Conservation (phyloP, 805 yeast species). For the Pichia deserticola region DNA sequence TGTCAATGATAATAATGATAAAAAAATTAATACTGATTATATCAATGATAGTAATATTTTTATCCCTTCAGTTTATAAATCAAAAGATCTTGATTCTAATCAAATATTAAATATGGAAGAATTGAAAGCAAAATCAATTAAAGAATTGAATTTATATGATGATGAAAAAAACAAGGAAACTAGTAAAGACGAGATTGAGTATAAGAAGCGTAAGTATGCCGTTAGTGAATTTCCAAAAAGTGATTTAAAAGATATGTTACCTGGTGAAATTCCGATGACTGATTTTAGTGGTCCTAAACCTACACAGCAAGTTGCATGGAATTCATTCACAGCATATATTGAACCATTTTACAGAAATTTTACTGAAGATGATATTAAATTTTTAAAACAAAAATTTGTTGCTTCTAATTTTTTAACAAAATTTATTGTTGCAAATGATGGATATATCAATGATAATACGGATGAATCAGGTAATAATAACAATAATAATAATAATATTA, state of each 20-base stretch:
- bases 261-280: slow-evolving; percentile 81
- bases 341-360: slow-evolving; percentile 79
- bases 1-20: no score
- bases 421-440: slow-evolving; percentile 1
- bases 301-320: slow-evolving; percentile 83
- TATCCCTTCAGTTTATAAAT: slow-evolving; percentile 38
- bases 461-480: neutral
- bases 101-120: slow-evolving; percentile 17
- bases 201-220: slow-evolving; percentile 61
- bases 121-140: slow-evolving; percentile 16
- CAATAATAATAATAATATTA: neutral
- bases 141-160: slow-evolving; percentile 18
- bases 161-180: slow-evolving; percentile 55
- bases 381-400: slow-evolving; percentile 47
- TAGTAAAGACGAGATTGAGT: slow-evolving; percentile 51
- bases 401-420: neutral
- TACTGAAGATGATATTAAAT: slow-evolving; percentile 72
- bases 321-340: slow-evolving; percentile 76
- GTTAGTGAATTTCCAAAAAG: slow-evolving; percentile 85
- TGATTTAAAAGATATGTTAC: slow-evolving; percentile 67
- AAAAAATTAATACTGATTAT: neutral
- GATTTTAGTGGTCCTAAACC: slow-evolving; percentile 84
- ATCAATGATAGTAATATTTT: slow-evolving; percentile 10
- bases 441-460: neutral
- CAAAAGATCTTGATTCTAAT: slow-evolving; percentile 1